Evolutionary conservation across 805 yeast species (phyloP).

Genomic region (Yamadazyma akitaensis): DNA sequence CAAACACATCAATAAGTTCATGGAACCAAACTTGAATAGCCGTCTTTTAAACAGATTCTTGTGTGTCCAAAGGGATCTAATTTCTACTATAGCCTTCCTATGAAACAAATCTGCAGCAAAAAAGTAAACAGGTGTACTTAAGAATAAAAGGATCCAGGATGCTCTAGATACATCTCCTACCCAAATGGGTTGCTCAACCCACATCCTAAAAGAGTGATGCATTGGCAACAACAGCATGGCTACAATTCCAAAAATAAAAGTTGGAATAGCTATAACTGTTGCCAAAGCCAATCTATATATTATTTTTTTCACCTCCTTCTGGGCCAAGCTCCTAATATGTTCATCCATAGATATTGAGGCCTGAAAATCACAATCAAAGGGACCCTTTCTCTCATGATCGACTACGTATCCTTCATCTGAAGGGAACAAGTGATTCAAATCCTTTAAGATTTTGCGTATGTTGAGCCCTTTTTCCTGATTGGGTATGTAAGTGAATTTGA

Average conservation of each 20-base stretch:
- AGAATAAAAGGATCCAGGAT: slow-evolving; percentile 61
- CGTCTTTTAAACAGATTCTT: slow-evolving; percentile 55
- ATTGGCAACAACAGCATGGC: slow-evolving; percentile 58
- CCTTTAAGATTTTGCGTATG: slow-evolving; percentile 52
- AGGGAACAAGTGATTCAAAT: slow-evolving; percentile 44
- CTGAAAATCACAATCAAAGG: slow-evolving; percentile 51
- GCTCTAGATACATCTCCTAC: slow-evolving; percentile 56
- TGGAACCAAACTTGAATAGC: slow-evolving; percentile 68
- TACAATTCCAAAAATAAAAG: slow-evolving; percentile 66
- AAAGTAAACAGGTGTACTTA: slow-evolving; percentile 72
- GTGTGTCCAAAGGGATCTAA: slow-evolving; percentile 53
- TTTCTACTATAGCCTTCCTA: slow-evolving; percentile 58
- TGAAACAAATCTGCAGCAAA: slow-evolving; percentile 75
- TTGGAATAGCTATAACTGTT: slow-evolving; percentile 57
- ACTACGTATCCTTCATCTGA: slow-evolving; percentile 18
- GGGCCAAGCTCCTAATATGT: slow-evolving; percentile 50
- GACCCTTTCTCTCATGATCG: slow-evolving; percentile 17
- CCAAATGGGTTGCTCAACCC: slow-evolving; percentile 64
- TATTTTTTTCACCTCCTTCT: slow-evolving; percentile 45
- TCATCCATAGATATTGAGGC: slow-evolving; percentile 62
- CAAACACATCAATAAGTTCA: slow-evolving; percentile 68
- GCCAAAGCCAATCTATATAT: slow-evolving; percentile 47
- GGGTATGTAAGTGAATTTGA: slow-evolving; percentile 66
- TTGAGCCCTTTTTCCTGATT: slow-evolving; percentile 43
- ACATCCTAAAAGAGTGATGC: slow-evolving; percentile 39